Evolutionary conservation across 2,329 filamentous ascomycete species (phyloP).

Genomic region (Fusarium sp.): DNA sequence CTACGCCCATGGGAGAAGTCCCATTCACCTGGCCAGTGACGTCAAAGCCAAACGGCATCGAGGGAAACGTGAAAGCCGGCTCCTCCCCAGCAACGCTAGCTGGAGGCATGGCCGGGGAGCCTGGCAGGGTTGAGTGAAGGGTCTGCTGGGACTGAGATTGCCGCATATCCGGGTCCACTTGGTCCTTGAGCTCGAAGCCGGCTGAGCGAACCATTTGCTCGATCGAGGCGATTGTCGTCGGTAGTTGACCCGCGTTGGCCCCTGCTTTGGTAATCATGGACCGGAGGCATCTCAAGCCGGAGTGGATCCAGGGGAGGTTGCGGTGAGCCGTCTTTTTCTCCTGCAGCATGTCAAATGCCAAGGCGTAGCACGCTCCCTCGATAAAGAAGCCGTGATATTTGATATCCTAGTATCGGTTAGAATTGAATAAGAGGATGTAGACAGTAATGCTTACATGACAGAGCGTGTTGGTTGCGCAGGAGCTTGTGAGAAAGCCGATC

Average conservation of each 20-base stretch:
- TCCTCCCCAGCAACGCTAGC: conserved; percentile 23
- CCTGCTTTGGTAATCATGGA: conserved; percentile 47
- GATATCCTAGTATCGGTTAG: conserved; percentile 49
- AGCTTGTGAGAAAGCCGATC: conserved; percentile 54
- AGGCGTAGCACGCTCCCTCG: conserved; percentile 54
- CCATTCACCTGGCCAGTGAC: conserved; percentile 39
- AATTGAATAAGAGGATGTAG: no score
- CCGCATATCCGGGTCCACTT: conserved; percentile 30
- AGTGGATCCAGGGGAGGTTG: conserved; percentile 57
- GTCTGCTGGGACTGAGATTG: conserved; percentile 26
- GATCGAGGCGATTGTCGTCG: conserved; percentile 42
- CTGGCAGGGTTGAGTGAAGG: conserved; percentile 26
- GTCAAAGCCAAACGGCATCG: conserved; percentile 46
- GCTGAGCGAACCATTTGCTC: conserved; percentile 48
- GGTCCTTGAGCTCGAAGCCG: conserved; percentile 41
- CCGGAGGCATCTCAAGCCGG: conserved; percentile 50
- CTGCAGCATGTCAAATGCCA: conserved; percentile 58
- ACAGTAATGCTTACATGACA: conserved; percentile 43
- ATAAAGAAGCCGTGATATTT: conserved; percentile 59
- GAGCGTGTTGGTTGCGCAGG: conserved; percentile 53
- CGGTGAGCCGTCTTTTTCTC: conserved; percentile 50
- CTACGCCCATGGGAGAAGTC: conserved; percentile 27
- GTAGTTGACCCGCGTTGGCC: conserved; percentile 34
- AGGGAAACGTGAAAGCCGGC: conserved; percentile 44
- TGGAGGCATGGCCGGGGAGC: conserved; percentile 27